Percentiles rank a stretch among this genome's conserved stretches.
Conservation (phyloP, 208 protist species). For the Wallacemonas sp. region DNA sequence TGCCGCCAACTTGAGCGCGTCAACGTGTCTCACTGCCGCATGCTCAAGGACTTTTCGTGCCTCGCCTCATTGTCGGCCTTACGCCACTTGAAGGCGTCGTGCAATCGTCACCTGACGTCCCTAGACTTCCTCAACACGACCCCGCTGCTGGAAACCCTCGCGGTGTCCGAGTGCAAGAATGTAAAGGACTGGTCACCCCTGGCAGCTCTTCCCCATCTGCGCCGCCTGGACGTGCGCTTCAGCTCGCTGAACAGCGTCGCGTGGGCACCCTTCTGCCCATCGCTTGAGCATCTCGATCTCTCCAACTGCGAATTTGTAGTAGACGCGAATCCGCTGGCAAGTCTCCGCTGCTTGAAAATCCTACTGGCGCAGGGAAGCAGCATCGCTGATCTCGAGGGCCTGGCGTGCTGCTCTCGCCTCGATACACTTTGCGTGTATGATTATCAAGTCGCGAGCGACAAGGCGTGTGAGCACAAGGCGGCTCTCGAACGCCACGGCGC, state of each 20-base stretch:
- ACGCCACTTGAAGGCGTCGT: slow-evolving; percentile 7
- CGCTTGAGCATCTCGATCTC: slow-evolving; percentile 6
- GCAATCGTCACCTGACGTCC: not conserved
- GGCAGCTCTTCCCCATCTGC: not conserved
- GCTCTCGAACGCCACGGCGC: not conserved
- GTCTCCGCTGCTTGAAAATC: not conserved
- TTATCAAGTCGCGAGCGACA: slow-evolving; percentile 2
- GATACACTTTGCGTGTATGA: slow-evolving; percentile 4
- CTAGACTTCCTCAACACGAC: slow-evolving; percentile 1
- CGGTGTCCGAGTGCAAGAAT: not conserved
- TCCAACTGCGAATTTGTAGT: slow-evolving; percentile 10
- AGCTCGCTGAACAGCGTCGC: slow-evolving; percentile 12
- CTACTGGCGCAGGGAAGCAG: slow-evolving; percentile 1
- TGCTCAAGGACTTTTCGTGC: slow-evolving; percentile 5
- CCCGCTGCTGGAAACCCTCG: slow-evolving; percentile 9
- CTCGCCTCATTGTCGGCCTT: not conserved
- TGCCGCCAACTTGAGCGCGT: slow-evolving; percentile 6
- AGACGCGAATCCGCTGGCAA: slow-evolving; percentile 1
- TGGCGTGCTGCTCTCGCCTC: slow-evolving; percentile 4
- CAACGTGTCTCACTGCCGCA: slow-evolving; percentile 10
- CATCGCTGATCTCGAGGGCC: slow-evolving; percentile 6
- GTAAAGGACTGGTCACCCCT: slow-evolving; percentile 11
- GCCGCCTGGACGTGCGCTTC: not conserved
- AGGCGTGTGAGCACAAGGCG: slow-evolving; percentile 6
- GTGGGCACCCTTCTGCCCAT: slow-evolving; percentile 4